phyloP scores from a whole-genome alignment of 202 grass and related monocot genomes.

The Carex sylvatica region DNA sequence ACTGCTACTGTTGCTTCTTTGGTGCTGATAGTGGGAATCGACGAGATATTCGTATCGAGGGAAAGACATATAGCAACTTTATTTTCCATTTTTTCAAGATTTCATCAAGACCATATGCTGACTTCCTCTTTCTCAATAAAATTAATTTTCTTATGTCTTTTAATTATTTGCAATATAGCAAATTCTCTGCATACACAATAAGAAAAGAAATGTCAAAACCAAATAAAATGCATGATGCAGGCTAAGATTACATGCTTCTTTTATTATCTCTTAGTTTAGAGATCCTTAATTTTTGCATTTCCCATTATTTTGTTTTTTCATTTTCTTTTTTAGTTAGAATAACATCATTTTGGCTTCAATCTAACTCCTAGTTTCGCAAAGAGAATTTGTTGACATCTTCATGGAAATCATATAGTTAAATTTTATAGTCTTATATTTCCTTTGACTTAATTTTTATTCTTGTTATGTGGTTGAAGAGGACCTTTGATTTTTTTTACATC shows the following conservation, averaged over 20 bases:
- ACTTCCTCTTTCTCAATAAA: background rate
- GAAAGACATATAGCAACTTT: conserved; percentile 52
- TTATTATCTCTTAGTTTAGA: background rate
- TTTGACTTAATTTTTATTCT: too few relatives aligned
- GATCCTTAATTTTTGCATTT: background rate
- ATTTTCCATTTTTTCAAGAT: conserved; percentile 47
- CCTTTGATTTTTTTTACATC: background rate
- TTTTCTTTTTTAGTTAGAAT: background rate
- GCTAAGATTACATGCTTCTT: background rate
- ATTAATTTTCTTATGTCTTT: background rate
- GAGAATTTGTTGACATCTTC: background rate
- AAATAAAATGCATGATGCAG: background rate
- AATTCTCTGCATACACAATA: conserved; percentile 8
- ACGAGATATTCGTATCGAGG: conserved; percentile 54
- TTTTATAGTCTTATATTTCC: background rate
- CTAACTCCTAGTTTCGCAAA: background rate
- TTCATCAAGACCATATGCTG: background rate
- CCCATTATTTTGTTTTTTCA: background rate
- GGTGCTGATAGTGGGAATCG: conserved; percentile 30
- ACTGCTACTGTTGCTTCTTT: conserved; percentile 40
- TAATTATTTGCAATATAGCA: background rate
- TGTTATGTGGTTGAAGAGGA: background rate
- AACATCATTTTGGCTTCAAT: background rate
- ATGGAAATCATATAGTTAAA: background rate
- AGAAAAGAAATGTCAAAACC: background rate